Percentiles rank a stretch among this genome's conserved stretches.
These are phyloP conservation scores for Sugiyamaella floridensis DNA, from an alignment of 805 yeast genomes.

Conservation along the genomic window DNA sequence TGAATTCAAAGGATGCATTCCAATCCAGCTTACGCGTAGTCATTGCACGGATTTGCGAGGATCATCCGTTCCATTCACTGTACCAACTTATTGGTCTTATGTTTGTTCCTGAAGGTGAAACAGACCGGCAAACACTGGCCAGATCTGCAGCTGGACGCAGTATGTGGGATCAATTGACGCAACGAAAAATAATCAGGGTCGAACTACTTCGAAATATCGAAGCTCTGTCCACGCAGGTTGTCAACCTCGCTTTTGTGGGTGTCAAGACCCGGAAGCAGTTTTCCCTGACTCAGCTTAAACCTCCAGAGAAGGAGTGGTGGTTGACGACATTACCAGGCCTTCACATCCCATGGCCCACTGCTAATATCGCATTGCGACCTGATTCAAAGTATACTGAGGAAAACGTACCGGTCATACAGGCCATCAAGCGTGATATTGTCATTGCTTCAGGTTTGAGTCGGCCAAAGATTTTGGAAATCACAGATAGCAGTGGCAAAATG, in stretches of 20 bases:
- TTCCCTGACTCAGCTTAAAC: background rate
- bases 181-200: background rate
- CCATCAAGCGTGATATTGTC: slow-evolving; percentile 40
- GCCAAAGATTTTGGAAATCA: slow-evolving; percentile 68
- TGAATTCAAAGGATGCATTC: slow-evolving; percentile 43
- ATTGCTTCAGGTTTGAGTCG: slow-evolving; percentile 85
- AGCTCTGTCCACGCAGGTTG: slow-evolving; percentile 6
- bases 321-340: slow-evolving; percentile 34
- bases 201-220: slow-evolving; percentile 3
- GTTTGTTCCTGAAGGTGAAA: slow-evolving; percentile 1
- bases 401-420: slow-evolving; percentile 40
- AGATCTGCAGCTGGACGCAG: slow-evolving; percentile 12
- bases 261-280: background rate
- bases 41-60: slow-evolving; percentile 40
- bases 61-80: slow-evolving; percentile 68
- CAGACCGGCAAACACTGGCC: slow-evolving; percentile 1
- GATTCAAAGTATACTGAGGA: slow-evolving; percentile 37
- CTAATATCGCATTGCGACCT: slow-evolving; percentile 36
- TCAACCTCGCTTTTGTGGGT: background rate
- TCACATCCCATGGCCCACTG: slow-evolving; percentile 63
- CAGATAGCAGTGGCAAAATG: slow-evolving; percentile 48
- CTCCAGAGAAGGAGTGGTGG: slow-evolving; percentile 49
- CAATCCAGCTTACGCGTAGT: slow-evolving; percentile 48
- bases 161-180: slow-evolving; percentile 10
- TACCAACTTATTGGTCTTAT: slow-evolving; percentile 34